Base-by-base conservation (phyloP, 2,329 filamentous ascomycete genomes). In the Venturia oleaginea region DNA sequence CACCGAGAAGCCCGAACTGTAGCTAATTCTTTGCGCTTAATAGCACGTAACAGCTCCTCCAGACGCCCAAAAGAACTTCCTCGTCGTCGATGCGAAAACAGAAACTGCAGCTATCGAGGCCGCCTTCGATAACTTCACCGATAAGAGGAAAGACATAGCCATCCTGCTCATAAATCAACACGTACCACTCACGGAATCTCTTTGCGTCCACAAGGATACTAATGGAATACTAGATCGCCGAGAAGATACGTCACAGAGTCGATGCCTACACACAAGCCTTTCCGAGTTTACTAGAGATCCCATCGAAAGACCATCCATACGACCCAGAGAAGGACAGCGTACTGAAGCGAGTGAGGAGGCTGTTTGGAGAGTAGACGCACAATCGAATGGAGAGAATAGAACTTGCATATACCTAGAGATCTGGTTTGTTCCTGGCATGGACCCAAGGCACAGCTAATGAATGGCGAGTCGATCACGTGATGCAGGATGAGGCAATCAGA, bases 301-400 rank as follows among this genome's bases (percentile, higher is more conserved):
- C 94, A 30, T 96, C 91, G 79, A 99, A 99, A 82, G 94, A 99
- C 76, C 94, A 99, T 76, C 94, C 94, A 2, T 99, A 99, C 74
- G 93, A 99, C 72, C 94, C 94, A 0, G 94, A 99, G 79, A 99
- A 99, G 81, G 94, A 99, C 76, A 97, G 93, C 73, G 93, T 99
- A 54, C 77, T 99, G 78, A 90, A 92, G 79, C 84, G 94, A 69
- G 94, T 99, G 68, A 81, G 85, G 74, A 85, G 87, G 71, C 72
- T 90, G 68, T 88, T 88, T 76, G 86, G 86, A 69, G 86, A 92
- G 40, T 63, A 63, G 24, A 42, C 8, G 37, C 34, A 2, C 22
- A 10, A 8, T 42, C 8, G 37, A 10, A 8, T 42, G 34, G n/a
- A 42, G 27, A 34, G 17, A 57, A 57, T 4, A 57, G 51, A 1